Conservation (phyloP, 345 rosid species). For the Arabidopsis arenosa region DNA sequence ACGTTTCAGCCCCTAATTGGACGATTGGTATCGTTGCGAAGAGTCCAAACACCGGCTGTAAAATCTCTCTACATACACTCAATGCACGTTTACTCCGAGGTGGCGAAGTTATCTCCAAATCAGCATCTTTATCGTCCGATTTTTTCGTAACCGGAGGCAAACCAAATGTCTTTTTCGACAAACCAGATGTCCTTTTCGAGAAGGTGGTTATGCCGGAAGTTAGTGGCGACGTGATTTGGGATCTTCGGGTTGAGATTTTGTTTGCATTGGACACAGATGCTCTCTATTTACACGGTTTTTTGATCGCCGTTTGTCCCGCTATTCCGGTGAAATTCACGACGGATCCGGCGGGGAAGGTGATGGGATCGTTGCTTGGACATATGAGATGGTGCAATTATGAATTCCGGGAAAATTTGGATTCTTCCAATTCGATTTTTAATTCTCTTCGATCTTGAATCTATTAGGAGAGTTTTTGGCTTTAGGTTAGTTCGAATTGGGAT, state of each 20-base stretch:
- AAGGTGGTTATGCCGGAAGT: conserved; percentile 2
- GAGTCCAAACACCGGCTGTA: conserved; percentile 28
- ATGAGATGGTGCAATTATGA: conserved; percentile 30
- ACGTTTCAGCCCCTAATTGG: conserved; percentile 28
- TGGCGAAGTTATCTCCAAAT: conserved; percentile 19
- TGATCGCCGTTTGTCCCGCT: conserved; percentile 16
- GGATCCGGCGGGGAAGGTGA: conserved; percentile 9
- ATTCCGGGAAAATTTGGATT: not conserved
- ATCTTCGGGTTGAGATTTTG: conserved; percentile 18
- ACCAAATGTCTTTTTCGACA: not conserved
- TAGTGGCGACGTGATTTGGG: conserved; percentile 22
- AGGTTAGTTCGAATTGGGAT: not conserved
- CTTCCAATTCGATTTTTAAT: not conserved
- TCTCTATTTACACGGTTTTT: not conserved
- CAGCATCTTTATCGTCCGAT: not conserved
- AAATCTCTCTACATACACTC: conserved; percentile 6
- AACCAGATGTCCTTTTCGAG: conserved; percentile 1
- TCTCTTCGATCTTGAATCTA: not conserved
- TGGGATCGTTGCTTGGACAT: conserved; percentile 31
- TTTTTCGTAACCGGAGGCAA: not conserved
- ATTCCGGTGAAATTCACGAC: conserved; percentile 26
- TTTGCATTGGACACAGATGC: not conserved
- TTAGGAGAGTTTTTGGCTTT: not conserved
- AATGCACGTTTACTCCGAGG: conserved; percentile 29
- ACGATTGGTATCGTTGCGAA: conserved; percentile 8